phyloP scores from a whole-genome alignment of 495 filamentous ascomycete species.

The Hyphodiscus hymeniophilus region DNA sequence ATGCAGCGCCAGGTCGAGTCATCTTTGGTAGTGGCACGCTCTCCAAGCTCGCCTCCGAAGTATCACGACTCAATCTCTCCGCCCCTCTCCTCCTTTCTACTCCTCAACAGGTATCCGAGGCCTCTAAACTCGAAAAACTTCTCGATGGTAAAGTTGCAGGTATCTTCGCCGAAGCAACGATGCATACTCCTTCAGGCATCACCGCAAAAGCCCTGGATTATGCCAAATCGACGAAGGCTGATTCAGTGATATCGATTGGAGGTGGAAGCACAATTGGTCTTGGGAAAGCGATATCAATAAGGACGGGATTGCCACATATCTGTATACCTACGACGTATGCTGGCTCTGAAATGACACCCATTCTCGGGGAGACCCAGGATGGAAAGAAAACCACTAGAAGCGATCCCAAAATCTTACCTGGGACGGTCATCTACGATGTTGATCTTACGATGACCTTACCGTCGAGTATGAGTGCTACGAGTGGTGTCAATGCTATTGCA shows the following conservation, averaged over 20 bases:
- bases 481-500: constrained; percentile 63
- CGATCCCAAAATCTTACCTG: constrained; percentile 57
- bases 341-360: constrained; percentile 62
- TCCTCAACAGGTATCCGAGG: constrained; percentile 45
- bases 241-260: constrained; percentile 52
- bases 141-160: constrained; percentile 45
- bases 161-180: constrained; percentile 54
- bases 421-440: constrained; percentile 62
- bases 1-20: constrained; percentile 47
- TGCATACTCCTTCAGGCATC: constrained; percentile 59
- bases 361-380: constrained; percentile 56
- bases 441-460: constrained; percentile 61
- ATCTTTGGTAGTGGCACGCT: constrained; percentile 57
- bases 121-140: constrained; percentile 38
- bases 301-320: constrained; percentile 55
- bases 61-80: constrained; percentile 44
- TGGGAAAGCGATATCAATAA: constrained; percentile 58
- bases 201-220: constrained; percentile 53
- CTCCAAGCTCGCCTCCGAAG: constrained; percentile 50
- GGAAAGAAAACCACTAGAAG: constrained; percentile 57
- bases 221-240: constrained; percentile 37
- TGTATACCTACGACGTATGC: constrained; percentile 65
- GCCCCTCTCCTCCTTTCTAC: constrained; percentile 51
- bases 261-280: constrained; percentile 60
- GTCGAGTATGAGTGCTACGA: constrained; percentile 48